Evolutionary conservation across 1,284 basidiomycete species (phyloP).

Genomic region (Wolfiporia cocos): DNA sequence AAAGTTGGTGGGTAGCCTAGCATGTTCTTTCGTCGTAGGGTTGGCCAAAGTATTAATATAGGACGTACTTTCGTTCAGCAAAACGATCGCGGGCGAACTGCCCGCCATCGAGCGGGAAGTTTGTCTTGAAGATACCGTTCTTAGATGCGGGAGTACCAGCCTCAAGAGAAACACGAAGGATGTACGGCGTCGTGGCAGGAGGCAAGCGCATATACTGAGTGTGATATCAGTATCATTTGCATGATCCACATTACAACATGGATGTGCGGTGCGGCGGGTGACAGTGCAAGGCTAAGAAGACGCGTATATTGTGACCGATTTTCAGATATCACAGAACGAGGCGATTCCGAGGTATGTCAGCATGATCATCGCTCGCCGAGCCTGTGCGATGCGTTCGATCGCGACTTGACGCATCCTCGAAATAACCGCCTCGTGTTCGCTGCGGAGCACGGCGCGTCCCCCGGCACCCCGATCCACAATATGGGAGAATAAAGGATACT

Average conservation of each 20-base stretch:
- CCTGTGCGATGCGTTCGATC: no score
- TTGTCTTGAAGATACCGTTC: slow-evolving; percentile 89
- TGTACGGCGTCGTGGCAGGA: slow-evolving; percentile 83
- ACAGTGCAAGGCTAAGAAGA: background rate
- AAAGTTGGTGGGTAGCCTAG: slow-evolving; percentile 73
- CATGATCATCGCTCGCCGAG: no score
- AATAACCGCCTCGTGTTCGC: no score
- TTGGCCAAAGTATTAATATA: background rate
- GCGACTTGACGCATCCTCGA: no score
- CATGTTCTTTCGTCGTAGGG: background rate
- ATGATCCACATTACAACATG: background rate
- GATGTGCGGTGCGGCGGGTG: background rate
- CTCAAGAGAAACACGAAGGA: slow-evolving; percentile 83
- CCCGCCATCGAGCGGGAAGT: slow-evolving; percentile 91
- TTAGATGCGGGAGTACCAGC: slow-evolving; percentile 85
- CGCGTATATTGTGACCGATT: no score
- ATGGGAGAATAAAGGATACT: slow-evolving; percentile 27
- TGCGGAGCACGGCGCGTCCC: no score
- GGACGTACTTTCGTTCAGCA: slow-evolving; percentile 68
- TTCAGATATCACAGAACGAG: no score
- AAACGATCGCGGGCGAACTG: slow-evolving; percentile 76
- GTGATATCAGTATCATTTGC: background rate
- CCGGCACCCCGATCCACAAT: background rate
- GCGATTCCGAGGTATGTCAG: no score
- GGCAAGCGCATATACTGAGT: slow-evolving; percentile 89